Evolutionary conservation across 352 stramenopile genomes (phyloP).

Genomic region (Peronosclerospora sorghi): DNA sequence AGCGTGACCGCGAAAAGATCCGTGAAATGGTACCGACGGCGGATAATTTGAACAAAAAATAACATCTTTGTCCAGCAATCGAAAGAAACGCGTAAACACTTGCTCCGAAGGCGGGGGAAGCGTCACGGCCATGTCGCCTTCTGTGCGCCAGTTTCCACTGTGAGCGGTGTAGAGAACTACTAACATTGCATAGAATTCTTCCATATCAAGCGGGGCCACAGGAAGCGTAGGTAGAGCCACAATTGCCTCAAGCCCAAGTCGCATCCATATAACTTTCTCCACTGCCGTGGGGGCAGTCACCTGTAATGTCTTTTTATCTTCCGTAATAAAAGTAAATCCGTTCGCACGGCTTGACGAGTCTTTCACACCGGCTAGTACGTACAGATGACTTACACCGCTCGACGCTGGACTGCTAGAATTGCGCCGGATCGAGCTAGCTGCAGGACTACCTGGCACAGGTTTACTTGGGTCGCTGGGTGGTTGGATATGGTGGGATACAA

Average conservation of each 20-base stretch:
- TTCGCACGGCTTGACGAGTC: conserved; percentile 70
- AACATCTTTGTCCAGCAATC: conserved; percentile 73
- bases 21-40: conserved; percentile 80
- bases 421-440: conserved; percentile 24
- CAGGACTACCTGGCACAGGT: conserved; percentile 21
- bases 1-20: conserved; percentile 57
- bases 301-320: conserved; percentile 80
- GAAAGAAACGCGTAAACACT: conserved; percentile 82
- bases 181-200: conserved; percentile 86
- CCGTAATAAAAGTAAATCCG: conserved; percentile 81
- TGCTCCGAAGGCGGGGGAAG: conserved; percentile 75
- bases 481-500: conserved; percentile 40
- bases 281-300: conserved; percentile 64
- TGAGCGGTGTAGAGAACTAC: conserved; percentile 78
- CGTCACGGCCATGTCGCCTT: conserved; percentile 83
- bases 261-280: conserved; percentile 85
- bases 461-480: conserved; percentile 22
- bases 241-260: conserved; percentile 70
- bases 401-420: conserved; percentile 35
- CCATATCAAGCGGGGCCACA: conserved; percentile 73
- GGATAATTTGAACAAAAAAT: conserved; percentile 85
- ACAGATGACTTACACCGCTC: conserved; percentile 54
- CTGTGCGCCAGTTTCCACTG: conserved; percentile 68
- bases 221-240: conserved; percentile 73
- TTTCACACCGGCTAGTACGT: conserved; percentile 74